A percentile compares a stretch with the other conserved stretches of the same genome.
Evolutionary conservation across 2,329 filamentous ascomycete genomes (phyloP).

Genomic region (Pseudogymnoascus sp.): DNA sequence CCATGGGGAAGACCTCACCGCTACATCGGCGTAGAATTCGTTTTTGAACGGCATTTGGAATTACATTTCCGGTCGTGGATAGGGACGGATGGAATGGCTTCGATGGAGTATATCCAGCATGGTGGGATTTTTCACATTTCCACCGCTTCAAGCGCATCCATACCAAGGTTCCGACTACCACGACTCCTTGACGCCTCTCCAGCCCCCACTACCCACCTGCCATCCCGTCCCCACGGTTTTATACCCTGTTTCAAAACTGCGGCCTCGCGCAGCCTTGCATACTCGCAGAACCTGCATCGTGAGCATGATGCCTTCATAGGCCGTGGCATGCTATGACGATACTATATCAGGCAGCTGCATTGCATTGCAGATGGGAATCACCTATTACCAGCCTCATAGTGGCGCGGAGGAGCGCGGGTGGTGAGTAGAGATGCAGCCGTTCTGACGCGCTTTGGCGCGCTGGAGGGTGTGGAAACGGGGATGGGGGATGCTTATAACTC

Average conservation of each 20-base stretch:
- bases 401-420: not conserved
- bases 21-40: too few species aligned
- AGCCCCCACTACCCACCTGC: not conserved
- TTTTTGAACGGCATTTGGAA: too few species aligned
- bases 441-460: not conserved
- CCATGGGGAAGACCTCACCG: too few species aligned
- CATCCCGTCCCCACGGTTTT: not conserved
- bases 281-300: not conserved
- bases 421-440: not conserved
- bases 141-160: too few species aligned
- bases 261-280: not conserved
- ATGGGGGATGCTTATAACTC: not conserved
- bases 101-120: too few species aligned
- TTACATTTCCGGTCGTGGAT: too few species aligned
- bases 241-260: not conserved
- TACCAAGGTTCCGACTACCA: too few species aligned
- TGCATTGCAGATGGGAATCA: constrained; percentile 35
- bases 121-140: too few species aligned
- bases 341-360: not conserved
- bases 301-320: not conserved
- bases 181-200: not conserved
- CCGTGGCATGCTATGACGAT: constrained; percentile 15
- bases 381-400: constrained; percentile 35
- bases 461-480: not conserved
- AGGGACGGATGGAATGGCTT: too few species aligned